Evolutionary conservation across 106 monocot genomes (phyloP), one percentile per base, ranked within the genome.

Genomic region (Xerophyta viscosa): DNA sequence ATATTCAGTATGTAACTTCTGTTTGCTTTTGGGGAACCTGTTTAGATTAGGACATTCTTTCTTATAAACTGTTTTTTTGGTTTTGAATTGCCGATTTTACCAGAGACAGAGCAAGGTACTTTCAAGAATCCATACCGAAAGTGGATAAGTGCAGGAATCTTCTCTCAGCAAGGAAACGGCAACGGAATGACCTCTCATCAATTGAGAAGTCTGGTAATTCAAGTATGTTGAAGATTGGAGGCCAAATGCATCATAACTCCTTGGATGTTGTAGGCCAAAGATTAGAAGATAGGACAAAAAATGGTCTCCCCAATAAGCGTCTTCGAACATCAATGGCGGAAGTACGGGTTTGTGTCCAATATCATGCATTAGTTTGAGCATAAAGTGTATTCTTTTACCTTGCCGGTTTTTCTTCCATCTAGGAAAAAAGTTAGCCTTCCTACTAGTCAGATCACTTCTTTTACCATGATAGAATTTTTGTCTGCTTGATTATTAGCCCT

Each of bases 291-390:
- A 67, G 83, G 46, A 54, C 87, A 17, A 94, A 79, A 62, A 78
- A 52, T 70, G 48, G 39, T 29, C 57, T 73, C 54, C 75, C 78
- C 31, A 94, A 76, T 60, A 88, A 78, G 51, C 94, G 94, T 30
- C 57, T 68, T 54, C 88, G 94, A 33, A 78, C 94, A 10, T 94
- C 94, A 18, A 52, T 83, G 65, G 74, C 61, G 30, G 94, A 94
- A 62, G 67, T 71, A 74, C 68, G 80, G 77, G 92, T 93, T 77
- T 71, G 84, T 88, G 67, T 70, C 54, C 75, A 27, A 30, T 48
- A 24, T 29, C 30, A 8, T 31, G 27, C 41, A 47, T 44, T 9
- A 44, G 43, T 36, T 36, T 36, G 33, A 5, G 11, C 7, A 36
- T 36, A 11, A 11, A 5, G 11, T 5, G 11, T 36, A 11, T 11